phyloP scores from a whole-genome alignment of 371 early-diverging fungal species.

The Lichtheimia ornata region DNA sequence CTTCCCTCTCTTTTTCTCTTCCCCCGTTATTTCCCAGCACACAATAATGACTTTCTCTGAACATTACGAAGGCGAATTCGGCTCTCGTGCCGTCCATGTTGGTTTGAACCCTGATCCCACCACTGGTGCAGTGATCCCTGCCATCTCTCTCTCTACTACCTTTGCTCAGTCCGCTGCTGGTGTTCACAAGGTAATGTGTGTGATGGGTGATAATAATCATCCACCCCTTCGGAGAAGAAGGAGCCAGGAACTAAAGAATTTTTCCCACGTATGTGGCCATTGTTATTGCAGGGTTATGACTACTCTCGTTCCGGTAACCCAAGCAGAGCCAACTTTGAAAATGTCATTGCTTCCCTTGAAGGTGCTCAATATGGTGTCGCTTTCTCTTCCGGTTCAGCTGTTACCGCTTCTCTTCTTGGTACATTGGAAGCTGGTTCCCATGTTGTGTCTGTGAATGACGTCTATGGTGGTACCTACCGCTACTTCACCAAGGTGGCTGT shows the following conservation, averaged over 20 bases:
- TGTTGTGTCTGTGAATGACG: constrained; percentile 92
- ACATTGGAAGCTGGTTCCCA: constrained; percentile 79
- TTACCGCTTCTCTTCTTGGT: constrained; percentile 87
- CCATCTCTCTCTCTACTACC: constrained; percentile 94
- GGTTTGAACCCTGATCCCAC: constrained; percentile 85
- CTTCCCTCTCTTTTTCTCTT: constrained; percentile 12
- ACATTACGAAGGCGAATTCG: constrained; percentile 59
- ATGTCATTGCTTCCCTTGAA: constrained; percentile 91
- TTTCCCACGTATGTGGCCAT: constrained; percentile 7
- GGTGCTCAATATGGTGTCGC: constrained; percentile 88
- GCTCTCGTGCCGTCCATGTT: constrained; percentile 91
- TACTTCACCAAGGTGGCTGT: constrained; percentile 94
- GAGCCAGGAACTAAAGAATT: constrained; percentile 9
- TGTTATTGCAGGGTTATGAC: constrained; percentile 76
- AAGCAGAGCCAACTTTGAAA: constrained; percentile 87
- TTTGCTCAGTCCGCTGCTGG: constrained; percentile 92
- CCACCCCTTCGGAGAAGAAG: too few relatives aligned
- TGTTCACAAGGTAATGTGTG: constrained; percentile 72
- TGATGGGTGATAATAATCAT: not conserved
- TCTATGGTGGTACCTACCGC: constrained; percentile 97
- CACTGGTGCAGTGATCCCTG: constrained; percentile 94
- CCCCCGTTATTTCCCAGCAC: not conserved
- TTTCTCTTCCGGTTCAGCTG: constrained; percentile 93
- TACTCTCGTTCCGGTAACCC: constrained; percentile 97
- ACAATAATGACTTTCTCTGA: constrained; percentile 7